Percentiles rank a stretch among this genome's conserved stretches.
Conservation (phyloP, 176 grass and related monocot genomes). For the Triticum dicoccoides region DNA sequence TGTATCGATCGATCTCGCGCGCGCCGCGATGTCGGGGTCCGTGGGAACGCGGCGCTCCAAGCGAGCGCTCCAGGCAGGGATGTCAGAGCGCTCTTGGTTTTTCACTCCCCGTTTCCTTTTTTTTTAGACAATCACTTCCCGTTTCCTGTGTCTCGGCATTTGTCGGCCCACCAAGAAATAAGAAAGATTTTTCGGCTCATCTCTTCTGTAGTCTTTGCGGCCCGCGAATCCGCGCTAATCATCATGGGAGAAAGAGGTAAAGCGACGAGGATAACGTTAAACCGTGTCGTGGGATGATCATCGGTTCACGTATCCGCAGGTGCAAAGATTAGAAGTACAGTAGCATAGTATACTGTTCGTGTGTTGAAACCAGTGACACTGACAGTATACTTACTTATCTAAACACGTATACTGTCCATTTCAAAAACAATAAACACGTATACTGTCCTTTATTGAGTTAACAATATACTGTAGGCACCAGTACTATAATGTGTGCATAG, state of each 20-base stretch:
- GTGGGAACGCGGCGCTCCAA: conserved; percentile 11
- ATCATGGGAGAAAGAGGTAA: not conserved
- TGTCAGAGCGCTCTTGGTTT: not conserved
- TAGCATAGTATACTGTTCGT: too few species aligned
- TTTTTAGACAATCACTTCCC: too few species aligned
- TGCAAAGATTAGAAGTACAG: too few species aligned
- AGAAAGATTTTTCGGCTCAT: not conserved
- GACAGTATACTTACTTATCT: not conserved
- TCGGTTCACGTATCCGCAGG: not conserved
- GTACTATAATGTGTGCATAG: not conserved
- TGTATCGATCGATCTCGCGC: not conserved
- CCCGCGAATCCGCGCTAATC: not conserved
- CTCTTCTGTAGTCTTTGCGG: not conserved
- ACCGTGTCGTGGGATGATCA: not conserved
- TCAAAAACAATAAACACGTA: not conserved
- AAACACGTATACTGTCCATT: not conserved
- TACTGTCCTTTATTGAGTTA: not conserved
- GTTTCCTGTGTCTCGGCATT: not conserved
- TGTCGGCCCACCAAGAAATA: not conserved
- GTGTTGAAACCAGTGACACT: not conserved
- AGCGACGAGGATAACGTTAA: not conserved
- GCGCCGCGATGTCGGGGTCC: not conserved
- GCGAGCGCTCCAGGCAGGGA: not conserved
- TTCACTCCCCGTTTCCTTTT: too few species aligned
- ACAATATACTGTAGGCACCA: too few species aligned